A percentile compares a stretch with the other conserved stretches of the same genome.
These are phyloP conservation scores for Mycena indigotica DNA, from an alignment of 768 basidiomycete species.

Conservation along the genomic window DNA sequence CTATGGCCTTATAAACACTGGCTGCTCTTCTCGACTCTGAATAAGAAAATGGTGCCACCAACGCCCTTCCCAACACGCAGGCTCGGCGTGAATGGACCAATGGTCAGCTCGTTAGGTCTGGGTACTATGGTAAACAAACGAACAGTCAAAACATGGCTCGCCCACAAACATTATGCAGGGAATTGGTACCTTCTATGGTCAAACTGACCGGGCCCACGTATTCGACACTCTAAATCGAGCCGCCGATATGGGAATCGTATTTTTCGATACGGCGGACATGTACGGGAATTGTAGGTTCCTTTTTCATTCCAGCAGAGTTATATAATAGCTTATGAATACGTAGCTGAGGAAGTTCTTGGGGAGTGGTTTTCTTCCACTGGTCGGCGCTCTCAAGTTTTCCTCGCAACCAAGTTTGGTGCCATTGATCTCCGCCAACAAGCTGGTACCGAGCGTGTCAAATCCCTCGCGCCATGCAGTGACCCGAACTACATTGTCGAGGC, in stretches of 20 bases:
- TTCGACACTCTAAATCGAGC: conserved; percentile 21
- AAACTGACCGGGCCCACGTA: conserved; percentile 13
- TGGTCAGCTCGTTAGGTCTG: conserved; percentile 45
- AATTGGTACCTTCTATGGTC: conserved; percentile 23
- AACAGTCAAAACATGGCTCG: too few relatives aligned
- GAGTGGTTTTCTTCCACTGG: conserved; percentile 29
- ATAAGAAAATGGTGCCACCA: neutral
- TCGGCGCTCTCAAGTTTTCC: conserved; percentile 29
- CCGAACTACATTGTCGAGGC: conserved; percentile 22
- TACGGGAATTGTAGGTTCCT: conserved; percentile 22
- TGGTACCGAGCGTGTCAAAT: neutral
- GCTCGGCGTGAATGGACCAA: conserved; percentile 24
- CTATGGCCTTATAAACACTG: too few relatives aligned
- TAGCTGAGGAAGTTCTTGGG: conserved; percentile 26
- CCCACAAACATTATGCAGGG: too few relatives aligned
- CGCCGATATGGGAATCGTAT: conserved; percentile 21
- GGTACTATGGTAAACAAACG: conserved; percentile 48
- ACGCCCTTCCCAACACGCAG: conserved; percentile 18
- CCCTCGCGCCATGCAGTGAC: conserved; percentile 18
- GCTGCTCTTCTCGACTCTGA: too few relatives aligned
- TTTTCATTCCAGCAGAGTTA: neutral
- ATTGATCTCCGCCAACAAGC: conserved; percentile 16
- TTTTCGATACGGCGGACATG: conserved; percentile 28
- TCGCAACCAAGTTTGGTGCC: conserved; percentile 31
- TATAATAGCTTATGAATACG: neutral